Evolutionary conservation across 225 moss, liverwort and hornwort species (phyloP).

Genomic region (Anthoceros angustus): DNA sequence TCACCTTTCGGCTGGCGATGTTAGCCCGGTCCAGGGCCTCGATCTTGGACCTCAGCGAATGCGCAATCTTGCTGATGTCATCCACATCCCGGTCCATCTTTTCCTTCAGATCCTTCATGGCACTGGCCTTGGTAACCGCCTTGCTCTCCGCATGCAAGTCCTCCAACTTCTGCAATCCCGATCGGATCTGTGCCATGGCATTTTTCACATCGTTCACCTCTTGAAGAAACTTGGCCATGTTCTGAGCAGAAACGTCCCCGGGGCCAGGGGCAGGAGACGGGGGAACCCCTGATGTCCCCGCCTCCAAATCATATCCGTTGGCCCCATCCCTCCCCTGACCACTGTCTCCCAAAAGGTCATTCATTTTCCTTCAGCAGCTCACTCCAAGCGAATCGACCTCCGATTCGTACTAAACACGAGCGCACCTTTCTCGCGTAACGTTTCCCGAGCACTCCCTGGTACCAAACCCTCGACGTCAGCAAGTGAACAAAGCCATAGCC

Average conservation of each 20-base stretch:
- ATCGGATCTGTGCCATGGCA: neutral
- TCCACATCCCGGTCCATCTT: neutral
- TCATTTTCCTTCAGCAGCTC: neutral
- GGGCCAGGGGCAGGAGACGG: neutral
- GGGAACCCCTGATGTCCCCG: neutral
- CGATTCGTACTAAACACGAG: too few relatives aligned
- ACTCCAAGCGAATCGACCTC: neutral
- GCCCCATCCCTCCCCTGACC: neutral
- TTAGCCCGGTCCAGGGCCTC: neutral
- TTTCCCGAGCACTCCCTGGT: too few relatives aligned
- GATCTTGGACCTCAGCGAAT: neutral
- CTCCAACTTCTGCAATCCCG: neutral
- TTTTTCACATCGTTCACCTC: neutral
- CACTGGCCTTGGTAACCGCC: constrained; percentile 1
- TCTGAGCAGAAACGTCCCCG: neutral
- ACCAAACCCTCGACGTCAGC: too few relatives aligned
- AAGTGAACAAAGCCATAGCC: too few relatives aligned
- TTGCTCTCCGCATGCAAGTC: constrained; percentile 2
- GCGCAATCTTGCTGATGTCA: neutral
- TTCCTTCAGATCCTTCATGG: neutral
- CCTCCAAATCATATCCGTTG: neutral
- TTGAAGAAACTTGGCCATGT: neutral
- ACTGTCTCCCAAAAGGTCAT: neutral
- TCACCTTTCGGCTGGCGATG: neutral
- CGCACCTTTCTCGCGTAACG: too few relatives aligned